Evolutionary conservation across 192 early-diverging fungal genomes (phyloP).

Genomic region (Coemansia sp.): DNA sequence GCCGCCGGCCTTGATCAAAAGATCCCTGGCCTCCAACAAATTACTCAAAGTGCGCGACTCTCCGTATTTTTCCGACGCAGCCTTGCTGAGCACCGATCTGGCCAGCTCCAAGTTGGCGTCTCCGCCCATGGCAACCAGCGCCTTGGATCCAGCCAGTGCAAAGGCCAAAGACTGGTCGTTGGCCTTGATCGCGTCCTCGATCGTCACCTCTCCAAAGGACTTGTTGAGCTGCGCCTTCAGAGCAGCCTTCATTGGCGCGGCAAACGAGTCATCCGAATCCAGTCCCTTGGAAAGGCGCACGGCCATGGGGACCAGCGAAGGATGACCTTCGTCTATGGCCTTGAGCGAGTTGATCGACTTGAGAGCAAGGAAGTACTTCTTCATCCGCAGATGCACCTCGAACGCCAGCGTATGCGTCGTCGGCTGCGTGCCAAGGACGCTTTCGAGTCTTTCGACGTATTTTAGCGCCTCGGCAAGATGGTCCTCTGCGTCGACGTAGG

Average conservation of each 20-base stretch:
- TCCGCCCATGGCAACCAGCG: slow-evolving; percentile 28
- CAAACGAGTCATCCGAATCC: slow-evolving; percentile 43
- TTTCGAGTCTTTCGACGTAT: slow-evolving; percentile 69
- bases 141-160: slow-evolving; percentile 24
- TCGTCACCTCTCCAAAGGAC: slow-evolving; percentile 36
- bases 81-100: slow-evolving; percentile 13
- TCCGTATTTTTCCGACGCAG: slow-evolving; percentile 19
- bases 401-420: slow-evolving; percentile 37
- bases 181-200: slow-evolving; percentile 14
- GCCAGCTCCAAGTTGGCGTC: slow-evolving; percentile 14
- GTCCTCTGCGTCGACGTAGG: slow-evolving; percentile 57
- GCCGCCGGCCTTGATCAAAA: slow-evolving; percentile 21
- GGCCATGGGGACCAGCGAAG: slow-evolving; percentile 32
- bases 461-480: slow-evolving; percentile 72
- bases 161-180: slow-evolving; percentile 15
- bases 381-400: slow-evolving; percentile 51
- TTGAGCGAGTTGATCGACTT: slow-evolving; percentile 46
- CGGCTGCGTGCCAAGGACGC: slow-evolving; percentile 14
- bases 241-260: slow-evolving; percentile 47
- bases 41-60: slow-evolving; percentile 24
- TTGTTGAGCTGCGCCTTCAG: slow-evolving; percentile 41
- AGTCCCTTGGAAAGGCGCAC: slow-evolving; percentile 29
- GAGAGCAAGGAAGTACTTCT: slow-evolving; percentile 51
- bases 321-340: slow-evolving; percentile 27
- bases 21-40: slow-evolving; percentile 21